A percentile compares a stretch with the other conserved stretches of the same genome.
Evolutionary conservation across 1,139 yeast species (phyloP).

Genomic region (Candida glucosophila): DNA sequence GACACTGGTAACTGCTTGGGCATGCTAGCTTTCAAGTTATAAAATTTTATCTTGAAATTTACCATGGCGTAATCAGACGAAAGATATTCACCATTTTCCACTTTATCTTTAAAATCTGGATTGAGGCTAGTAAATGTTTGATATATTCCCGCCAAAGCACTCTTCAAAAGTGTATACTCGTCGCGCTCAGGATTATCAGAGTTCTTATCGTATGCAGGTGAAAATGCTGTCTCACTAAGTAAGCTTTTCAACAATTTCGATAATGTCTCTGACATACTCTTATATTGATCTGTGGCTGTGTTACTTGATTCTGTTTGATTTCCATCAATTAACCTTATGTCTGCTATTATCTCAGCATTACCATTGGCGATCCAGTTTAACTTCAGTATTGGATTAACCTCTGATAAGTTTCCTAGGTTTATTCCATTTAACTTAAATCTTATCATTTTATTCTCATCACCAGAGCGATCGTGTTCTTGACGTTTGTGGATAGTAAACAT

Average conservation of each 20-base stretch:
- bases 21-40: conserved; percentile 49
- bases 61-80: conserved; percentile 48
- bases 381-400: conserved; percentile 28
- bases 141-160: conserved; percentile 37
- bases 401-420: conserved; percentile 39
- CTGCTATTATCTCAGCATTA: conserved; percentile 60
- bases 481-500: conserved; percentile 65
- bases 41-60: conserved; percentile 55
- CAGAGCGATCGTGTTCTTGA: conserved; percentile 23
- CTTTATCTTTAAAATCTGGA: conserved; percentile 1
- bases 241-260: conserved; percentile 21
- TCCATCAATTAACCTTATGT: conserved; percentile 54
- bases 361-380: conserved; percentile 70
- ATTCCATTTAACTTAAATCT: conserved; percentile 60
- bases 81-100: conserved; percentile 6
- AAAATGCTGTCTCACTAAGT: conserved; percentile 6
- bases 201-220: conserved; percentile 6
- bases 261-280: conserved; percentile 17
- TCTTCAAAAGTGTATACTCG: conserved; percentile 25
- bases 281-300: conserved; percentile 16
- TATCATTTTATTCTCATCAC: conserved; percentile 37
- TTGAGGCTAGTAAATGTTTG: conserved; percentile 26
- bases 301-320: conserved; percentile 11
- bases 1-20: conserved; percentile 48
- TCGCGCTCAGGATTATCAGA: no score